Conservation (phyloP, 495 filamentous ascomycete genomes). For the Patellaria atrata region DNA sequence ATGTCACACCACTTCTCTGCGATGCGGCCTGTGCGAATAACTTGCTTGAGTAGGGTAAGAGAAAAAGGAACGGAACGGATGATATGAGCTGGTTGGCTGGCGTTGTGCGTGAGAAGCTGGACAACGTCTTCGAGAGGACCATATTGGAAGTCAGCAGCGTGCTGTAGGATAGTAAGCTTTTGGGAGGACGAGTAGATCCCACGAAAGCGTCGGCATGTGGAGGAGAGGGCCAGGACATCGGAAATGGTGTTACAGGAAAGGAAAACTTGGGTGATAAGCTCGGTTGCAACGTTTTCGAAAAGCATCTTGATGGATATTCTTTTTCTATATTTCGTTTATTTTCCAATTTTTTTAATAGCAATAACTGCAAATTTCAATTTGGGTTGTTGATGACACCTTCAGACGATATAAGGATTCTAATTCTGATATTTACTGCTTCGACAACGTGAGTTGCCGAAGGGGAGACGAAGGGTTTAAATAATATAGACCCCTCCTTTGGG, state of each 20-base stretch:
- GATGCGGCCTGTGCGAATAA: conserved; percentile 41
- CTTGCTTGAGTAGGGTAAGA: conserved; percentile 39
- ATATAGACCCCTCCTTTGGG: conserved; percentile 59
- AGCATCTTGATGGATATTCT: conserved; percentile 31
- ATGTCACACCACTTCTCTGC: conserved; percentile 50
- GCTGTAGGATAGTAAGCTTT: conserved; percentile 38
- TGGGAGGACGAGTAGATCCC: conserved; percentile 37
- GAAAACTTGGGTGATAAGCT: conserved; percentile 48
- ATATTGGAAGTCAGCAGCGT: conserved; percentile 42
- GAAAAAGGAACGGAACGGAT: conserved; percentile 36
- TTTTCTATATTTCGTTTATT: conserved; percentile 12
- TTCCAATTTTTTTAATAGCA: conserved; percentile 9
- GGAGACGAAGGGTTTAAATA: conserved; percentile 34
- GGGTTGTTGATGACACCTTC: conserved; percentile 22
- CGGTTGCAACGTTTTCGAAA: conserved; percentile 39
- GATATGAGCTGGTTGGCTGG: conserved; percentile 40
- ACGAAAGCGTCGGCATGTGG: conserved; percentile 40
- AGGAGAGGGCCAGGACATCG: conserved; percentile 40
- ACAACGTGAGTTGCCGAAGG: conserved; percentile 17
- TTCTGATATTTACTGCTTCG: no score
- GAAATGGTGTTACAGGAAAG: conserved; percentile 36
- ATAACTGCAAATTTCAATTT: conserved; percentile 17
- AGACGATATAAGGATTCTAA: no score
- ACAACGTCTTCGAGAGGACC: conserved; percentile 45
- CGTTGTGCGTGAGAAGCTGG: conserved; percentile 45